These are phyloP conservation scores for Cicer chorassanicum DNA, from an alignment of 306 rosid genomes.

Conservation along the genomic window DNA sequence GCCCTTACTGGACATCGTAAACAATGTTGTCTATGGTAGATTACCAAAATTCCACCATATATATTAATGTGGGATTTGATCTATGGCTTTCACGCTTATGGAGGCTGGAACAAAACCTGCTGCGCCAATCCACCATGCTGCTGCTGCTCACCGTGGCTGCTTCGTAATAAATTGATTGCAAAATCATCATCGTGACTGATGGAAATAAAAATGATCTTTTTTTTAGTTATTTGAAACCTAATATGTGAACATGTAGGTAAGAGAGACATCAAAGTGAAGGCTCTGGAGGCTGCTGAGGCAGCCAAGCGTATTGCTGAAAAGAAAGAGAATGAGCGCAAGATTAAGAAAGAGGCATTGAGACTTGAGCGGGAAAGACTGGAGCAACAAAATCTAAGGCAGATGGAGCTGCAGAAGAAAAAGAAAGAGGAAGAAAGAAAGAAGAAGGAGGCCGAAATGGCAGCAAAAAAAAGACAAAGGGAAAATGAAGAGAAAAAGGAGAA, in stretches of 20 bases:
- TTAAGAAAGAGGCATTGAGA: slow-evolving; percentile 79
- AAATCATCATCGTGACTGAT: not conserved
- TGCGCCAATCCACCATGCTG: not conserved
- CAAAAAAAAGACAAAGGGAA: slow-evolving; percentile 88
- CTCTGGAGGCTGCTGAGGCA: slow-evolving; percentile 88
- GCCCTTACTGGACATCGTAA: slow-evolving; percentile 22
- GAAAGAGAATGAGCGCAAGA: slow-evolving; percentile 89
- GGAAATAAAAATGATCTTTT: not conserved
- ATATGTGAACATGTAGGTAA: slow-evolving; percentile 62
- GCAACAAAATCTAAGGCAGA: slow-evolving; percentile 63
- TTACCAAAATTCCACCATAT: not conserved
- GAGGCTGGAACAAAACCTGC: not conserved
- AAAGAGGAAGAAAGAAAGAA: slow-evolving; percentile 80
- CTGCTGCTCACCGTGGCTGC: not conserved
- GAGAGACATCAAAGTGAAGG: slow-evolving; percentile 86
- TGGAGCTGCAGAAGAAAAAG: slow-evolving; percentile 72
- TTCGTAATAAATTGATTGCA: not conserved
- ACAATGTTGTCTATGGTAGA: not conserved
- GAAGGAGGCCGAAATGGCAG: slow-evolving; percentile 71
- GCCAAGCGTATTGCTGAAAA: slow-evolving; percentile 80
- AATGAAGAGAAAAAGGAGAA: slow-evolving; percentile 78
- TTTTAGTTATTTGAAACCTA: slow-evolving; percentile 10
- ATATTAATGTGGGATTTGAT: not conserved
- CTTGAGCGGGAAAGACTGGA: slow-evolving; percentile 69
- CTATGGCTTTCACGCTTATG: not conserved